Conservation (phyloP, 208 protist genomes). For the Leishmania tropica region DNA sequence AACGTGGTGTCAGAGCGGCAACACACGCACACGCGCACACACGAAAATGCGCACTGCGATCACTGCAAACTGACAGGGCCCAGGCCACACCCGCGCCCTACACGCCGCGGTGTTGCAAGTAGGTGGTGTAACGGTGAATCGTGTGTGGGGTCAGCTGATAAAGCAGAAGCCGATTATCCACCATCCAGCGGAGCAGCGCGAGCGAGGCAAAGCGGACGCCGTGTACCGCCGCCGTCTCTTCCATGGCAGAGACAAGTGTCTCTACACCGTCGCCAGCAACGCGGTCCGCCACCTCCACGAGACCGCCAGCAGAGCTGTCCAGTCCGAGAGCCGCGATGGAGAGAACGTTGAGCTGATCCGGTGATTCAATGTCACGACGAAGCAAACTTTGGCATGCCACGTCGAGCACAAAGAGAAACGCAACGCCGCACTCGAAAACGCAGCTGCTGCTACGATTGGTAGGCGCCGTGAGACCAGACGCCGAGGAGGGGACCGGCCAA, state of each 20-base stretch:
- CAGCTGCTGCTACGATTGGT: neutral
- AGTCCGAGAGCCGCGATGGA: constrained; percentile 61
- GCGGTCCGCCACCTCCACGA: constrained; percentile 55
- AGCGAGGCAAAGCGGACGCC: constrained; percentile 27
- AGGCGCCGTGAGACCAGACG: neutral
- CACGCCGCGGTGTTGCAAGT: neutral
- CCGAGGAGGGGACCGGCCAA: neutral
- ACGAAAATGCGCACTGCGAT: neutral
- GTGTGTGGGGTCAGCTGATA: constrained; percentile 21
- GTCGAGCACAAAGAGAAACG: constrained; percentile 45
- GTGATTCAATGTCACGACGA: constrained; percentile 31
- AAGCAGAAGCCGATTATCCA: constrained; percentile 23
- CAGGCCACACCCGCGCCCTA: neutral
- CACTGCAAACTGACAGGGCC: neutral
- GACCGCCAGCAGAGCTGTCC: constrained; percentile 48
- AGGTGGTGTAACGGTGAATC: constrained; percentile 11
- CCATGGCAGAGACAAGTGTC: constrained; percentile 20
- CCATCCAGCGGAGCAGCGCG: constrained; percentile 40
- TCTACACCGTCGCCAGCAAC: constrained; percentile 20
- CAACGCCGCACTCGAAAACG: constrained; percentile 6
- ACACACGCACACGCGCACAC: neutral
- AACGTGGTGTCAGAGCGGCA: neutral
- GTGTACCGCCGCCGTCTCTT: neutral
- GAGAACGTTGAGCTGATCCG: constrained; percentile 49
- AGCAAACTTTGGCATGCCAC: constrained; percentile 48